phyloP scores from a whole-genome alignment of 164 flowering plant species.

The Dillenia turbinata region DNA sequence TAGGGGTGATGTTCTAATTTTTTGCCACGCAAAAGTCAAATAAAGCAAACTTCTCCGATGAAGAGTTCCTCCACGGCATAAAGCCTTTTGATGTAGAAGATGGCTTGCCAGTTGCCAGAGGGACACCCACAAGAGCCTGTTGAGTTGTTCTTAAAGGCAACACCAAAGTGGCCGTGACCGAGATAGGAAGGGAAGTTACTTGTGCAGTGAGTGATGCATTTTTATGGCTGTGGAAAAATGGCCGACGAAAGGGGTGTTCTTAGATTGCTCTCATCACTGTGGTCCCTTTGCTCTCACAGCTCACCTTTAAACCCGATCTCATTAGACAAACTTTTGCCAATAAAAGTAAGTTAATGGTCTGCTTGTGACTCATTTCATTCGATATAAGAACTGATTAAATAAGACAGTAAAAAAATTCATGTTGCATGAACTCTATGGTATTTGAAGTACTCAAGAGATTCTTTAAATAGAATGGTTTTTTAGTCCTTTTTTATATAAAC shows the following conservation, averaged over 20 bases:
- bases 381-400: no score
- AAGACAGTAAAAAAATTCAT: no score
- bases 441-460: no score
- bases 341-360: not conserved
- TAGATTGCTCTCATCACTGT: slow-evolving; percentile 41
- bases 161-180: slow-evolving; percentile 24
- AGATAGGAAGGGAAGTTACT: slow-evolving; percentile 12
- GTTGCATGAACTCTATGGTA: no score
- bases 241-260: slow-evolving; percentile 34
- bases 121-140: slow-evolving; percentile 22
- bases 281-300: slow-evolving; percentile 22
- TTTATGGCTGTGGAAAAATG: slow-evolving; percentile 23
- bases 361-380: no score
- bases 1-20: slow-evolving; percentile 13
- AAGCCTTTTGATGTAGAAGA: slow-evolving; percentile 21
- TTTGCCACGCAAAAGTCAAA: slow-evolving; percentile 20
- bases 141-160: slow-evolving; percentile 28
- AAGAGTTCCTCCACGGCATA: slow-evolving; percentile 7
- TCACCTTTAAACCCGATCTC: slow-evolving; percentile 25
- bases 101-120: slow-evolving; percentile 30
- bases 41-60: slow-evolving; percentile 4
- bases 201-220: slow-evolving; percentile 39
- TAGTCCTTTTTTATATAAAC: no score
- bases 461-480: no score
- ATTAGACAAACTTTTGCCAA: slow-evolving; percentile 16